Conservation (phyloP, 2,329 filamentous ascomycete genomes). For the Alternaria angustiovoidea region DNA sequence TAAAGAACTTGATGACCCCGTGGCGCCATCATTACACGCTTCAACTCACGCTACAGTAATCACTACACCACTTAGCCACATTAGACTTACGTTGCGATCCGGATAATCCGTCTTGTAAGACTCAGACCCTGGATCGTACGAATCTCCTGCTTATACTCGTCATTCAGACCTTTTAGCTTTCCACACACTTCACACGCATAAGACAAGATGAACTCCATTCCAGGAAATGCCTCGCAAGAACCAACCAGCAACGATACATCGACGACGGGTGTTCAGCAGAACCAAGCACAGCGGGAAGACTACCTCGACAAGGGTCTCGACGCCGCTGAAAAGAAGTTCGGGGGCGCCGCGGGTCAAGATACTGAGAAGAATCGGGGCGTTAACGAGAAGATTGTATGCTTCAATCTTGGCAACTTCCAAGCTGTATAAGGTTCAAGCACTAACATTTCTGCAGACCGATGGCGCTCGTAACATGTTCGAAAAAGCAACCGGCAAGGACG, state of each 20-base stretch:
- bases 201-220: conserved; percentile 16
- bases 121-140: not conserved
- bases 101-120: not conserved
- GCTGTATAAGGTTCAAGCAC: not conserved
- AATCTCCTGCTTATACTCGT: not conserved
- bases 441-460: conserved; percentile 53
- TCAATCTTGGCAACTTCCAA: not conserved
- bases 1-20: not conserved
- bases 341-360: conserved; percentile 41
- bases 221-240: conserved; percentile 5
- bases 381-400: conserved; percentile 50
- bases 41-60: not conserved
- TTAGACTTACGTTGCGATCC: not conserved
- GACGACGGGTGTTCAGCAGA: not conserved
- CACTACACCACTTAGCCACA: not conserved
- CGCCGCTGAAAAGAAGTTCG: conserved; percentile 55
- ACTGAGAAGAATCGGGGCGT: conserved; percentile 52
- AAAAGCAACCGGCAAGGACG: conserved; percentile 59
- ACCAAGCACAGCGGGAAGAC: conserved; percentile 18
- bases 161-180: not conserved
- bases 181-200: not conserved
- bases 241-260: conserved; percentile 5
- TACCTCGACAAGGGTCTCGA: conserved; percentile 28
- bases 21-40: conserved; percentile 1
- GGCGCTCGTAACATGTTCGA: conserved; percentile 59